A percentile compares a stretch with the other conserved stretches of the same genome.
These are phyloP conservation scores for Scopulariopsis brevicaulis DNA, from an alignment of 2,329 filamentous ascomycete genomes.

Conservation along the genomic window DNA sequence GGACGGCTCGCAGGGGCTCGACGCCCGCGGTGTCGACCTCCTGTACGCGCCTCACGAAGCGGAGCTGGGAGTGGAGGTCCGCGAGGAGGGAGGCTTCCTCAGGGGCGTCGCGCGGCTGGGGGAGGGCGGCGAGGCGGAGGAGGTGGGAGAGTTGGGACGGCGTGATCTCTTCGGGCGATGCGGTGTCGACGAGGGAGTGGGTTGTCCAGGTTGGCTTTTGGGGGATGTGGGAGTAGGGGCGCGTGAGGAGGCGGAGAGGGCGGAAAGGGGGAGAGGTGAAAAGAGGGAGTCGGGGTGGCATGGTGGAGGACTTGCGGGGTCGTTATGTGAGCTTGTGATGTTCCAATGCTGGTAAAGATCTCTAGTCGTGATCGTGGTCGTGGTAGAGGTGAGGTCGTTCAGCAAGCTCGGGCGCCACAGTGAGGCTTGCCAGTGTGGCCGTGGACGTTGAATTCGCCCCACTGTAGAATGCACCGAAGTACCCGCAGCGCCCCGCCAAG, in stretches of 20 bases:
- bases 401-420: not conserved
- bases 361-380: not conserved
- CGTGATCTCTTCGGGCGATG: slow-evolving; percentile 11
- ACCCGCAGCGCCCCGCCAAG: not conserved
- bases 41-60: slow-evolving; percentile 84
- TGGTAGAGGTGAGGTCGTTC: not conserved
- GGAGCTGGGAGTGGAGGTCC: slow-evolving; percentile 70
- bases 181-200: slow-evolving; percentile 38
- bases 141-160: slow-evolving; percentile 64
- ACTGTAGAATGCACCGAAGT: not conserved
- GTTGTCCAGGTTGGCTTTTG: slow-evolving; percentile 76
- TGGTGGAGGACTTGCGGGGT: not conserved
- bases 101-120: slow-evolving; percentile 47
- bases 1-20: slow-evolving; percentile 63
- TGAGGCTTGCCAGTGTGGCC: not conserved
- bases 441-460: not conserved
- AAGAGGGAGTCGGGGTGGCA: slow-evolving; percentile 1
- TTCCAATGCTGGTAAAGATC: not conserved
- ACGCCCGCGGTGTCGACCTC: slow-evolving; percentile 60
- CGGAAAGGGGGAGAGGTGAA: slow-evolving; percentile 3
- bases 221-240: slow-evolving; percentile 36
- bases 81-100: slow-evolving; percentile 62
- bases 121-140: slow-evolving; percentile 79
- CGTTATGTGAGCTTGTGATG: not conserved
- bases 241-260: slow-evolving; percentile 6